Percentiles rank a stretch among this genome's conserved stretches.
phyloP scores from a whole-genome alignment of 345 rosid species.

The Syzygium aqueum region DNA sequence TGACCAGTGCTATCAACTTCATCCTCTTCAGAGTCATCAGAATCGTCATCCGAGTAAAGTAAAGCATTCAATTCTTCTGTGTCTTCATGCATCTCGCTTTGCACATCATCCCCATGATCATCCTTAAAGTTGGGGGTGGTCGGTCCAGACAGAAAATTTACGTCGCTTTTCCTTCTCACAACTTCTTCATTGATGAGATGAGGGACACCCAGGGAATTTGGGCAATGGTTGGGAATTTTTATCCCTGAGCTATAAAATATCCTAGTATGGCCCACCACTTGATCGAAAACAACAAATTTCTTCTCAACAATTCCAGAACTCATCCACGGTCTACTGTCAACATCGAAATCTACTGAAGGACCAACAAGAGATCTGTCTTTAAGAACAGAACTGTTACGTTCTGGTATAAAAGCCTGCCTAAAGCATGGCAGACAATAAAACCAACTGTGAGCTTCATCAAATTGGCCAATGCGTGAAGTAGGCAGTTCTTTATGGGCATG shows the following conservation, averaged over 20 bases:
- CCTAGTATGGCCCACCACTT: slow-evolving; percentile 55
- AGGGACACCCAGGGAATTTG: not conserved
- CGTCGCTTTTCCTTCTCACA: slow-evolving; percentile 15
- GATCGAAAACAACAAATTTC: slow-evolving; percentile 54
- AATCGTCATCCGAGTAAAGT: slow-evolving; percentile 77
- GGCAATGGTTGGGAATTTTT: slow-evolving; percentile 6
- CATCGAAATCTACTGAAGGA: slow-evolving; percentile 10
- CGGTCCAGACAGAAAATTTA: slow-evolving; percentile 4
- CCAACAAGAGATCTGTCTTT: slow-evolving; percentile 18
- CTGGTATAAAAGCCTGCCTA: slow-evolving; percentile 23
- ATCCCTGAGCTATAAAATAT: slow-evolving; percentile 32
- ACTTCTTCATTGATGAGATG: slow-evolving; percentile 14
- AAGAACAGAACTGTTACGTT: slow-evolving; percentile 12
- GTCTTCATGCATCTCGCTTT: slow-evolving; percentile 86
- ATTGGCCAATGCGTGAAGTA: slow-evolving; percentile 23
- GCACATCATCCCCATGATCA: slow-evolving; percentile 19
- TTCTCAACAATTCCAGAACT: slow-evolving; percentile 31
- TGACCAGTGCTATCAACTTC: slow-evolving; percentile 89
- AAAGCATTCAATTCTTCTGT: slow-evolving; percentile 91
- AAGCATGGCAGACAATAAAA: slow-evolving; percentile 28
- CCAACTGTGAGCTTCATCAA: slow-evolving; percentile 26
- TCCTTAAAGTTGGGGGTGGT: slow-evolving; percentile 12
- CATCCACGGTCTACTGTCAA: not conserved
- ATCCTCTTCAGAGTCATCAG: slow-evolving; percentile 45
- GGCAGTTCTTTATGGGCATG: slow-evolving; percentile 23